Base-by-base conservation (phyloP, 2,329 filamentous ascomycete genomes). In the Diplocarpon mali region DNA sequence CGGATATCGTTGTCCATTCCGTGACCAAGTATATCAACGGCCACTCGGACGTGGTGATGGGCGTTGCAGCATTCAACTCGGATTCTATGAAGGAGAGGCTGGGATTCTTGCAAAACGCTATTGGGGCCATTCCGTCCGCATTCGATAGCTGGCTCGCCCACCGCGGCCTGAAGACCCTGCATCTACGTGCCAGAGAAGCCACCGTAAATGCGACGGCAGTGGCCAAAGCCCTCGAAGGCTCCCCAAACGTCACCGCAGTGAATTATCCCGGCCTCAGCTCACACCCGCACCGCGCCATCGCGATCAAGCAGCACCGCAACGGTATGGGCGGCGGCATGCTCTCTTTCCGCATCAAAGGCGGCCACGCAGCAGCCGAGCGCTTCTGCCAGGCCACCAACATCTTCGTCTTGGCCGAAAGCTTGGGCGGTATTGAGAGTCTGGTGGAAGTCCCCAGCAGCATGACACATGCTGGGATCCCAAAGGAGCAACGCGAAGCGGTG, bases 11-110 rank as follows among this genome's bases (percentile, higher is more conserved):
- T 55, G 84, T 96, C 35, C 90, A 96, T 73, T 89, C 82, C 44
- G 92, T 98, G 45, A 98, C 92, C 36, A 98, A 98, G 70, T 98
- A 96, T 69, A 96, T 98, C 70, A 96, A 96, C 65, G 92, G 92
- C 40, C 92, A 98, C 70, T 76, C 80, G 63, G 92, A 98, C 64
- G 92, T 98, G 8, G 81, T 96, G 58, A 98, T 98, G 92, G 92
- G 92, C 54, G 84, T 92, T 27, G 90, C 88, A 38, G 92, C 92
- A 40, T 93, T 94, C 76, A 96, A 95, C 74, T 85, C 83, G 27
- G 79, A 87, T 45, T 75, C 78, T 14, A 73, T 98, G 55, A 80
- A 80, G 62, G 70, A 81, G 51, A 80, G 85, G 35, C 76, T 98
- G 16, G 72, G 78, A 41, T 98, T 96, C 73, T 75, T 98, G 32